Conservation (phyloP, 306 rosid species). For the Cucurbita pepo region DNA sequence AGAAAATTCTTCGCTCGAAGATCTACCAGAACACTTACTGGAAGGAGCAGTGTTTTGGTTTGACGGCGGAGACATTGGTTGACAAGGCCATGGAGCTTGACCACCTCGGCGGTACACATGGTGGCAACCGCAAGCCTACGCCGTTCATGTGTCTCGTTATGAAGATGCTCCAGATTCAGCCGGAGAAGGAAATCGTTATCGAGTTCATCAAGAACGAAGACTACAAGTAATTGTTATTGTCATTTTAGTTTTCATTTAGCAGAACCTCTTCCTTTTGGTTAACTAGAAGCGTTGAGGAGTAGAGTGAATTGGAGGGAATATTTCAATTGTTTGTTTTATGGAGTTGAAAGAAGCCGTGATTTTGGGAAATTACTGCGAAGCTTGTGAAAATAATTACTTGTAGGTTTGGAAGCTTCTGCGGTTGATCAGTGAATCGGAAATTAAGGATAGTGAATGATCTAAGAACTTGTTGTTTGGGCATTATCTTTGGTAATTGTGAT, state of each 20-base stretch:
- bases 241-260: background rate
- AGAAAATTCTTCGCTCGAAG: constrained; percentile 90
- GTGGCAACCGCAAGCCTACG: constrained; percentile 86
- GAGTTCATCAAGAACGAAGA: constrained; percentile 92
- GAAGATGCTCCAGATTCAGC: constrained; percentile 99
- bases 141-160: constrained; percentile 91
- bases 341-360: background rate
- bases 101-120: constrained; percentile 83
- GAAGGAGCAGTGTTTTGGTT: constrained; percentile 97
- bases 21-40: constrained; percentile 82
- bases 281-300: background rate
- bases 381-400: background rate
- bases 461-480: background rate
- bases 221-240: constrained; percentile 40
- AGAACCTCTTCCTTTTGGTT: background rate
- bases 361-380: background rate
- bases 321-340: background rate
- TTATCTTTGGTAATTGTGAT: background rate
- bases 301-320: background rate
- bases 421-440: background rate
- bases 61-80: constrained; percentile 89
- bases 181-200: constrained; percentile 92
- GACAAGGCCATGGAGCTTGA: constrained; percentile 99
- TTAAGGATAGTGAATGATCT: background rate
- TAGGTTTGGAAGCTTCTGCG: background rate